Conservation (phyloP, 371 early-diverging fungal genomes). For the Amoeboradix gromovi region DNA sequence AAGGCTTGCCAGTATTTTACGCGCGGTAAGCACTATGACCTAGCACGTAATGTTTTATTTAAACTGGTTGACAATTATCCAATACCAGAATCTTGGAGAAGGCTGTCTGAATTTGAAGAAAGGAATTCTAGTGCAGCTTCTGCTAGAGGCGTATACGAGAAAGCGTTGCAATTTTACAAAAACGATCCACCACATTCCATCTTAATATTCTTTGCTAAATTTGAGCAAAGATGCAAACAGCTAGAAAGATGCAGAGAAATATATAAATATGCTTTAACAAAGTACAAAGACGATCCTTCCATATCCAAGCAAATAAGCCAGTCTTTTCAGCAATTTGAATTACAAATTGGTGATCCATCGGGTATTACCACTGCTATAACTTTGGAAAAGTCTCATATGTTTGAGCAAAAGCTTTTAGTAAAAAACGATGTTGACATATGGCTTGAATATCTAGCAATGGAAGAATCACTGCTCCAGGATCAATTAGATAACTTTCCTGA, state of each 20-base stretch:
- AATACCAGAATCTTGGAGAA: background rate
- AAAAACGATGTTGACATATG: background rate
- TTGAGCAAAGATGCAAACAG: conserved; percentile 63
- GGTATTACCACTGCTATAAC: conserved; percentile 67
- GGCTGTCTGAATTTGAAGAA: background rate
- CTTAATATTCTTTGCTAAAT: conserved; percentile 73
- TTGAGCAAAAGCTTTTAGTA: conserved; percentile 21
- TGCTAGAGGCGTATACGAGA: conserved; percentile 44
- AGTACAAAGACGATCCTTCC: conserved; percentile 29
- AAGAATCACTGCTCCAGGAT: background rate
- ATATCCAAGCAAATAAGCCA: conserved; percentile 32
- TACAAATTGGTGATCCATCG: conserved; percentile 58
- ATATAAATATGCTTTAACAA: conserved; percentile 67
- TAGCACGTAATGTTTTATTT: background rate
- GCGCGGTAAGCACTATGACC: background rate
- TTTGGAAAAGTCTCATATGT: conserved; percentile 52
- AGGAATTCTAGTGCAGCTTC: background rate
- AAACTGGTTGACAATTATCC: background rate
- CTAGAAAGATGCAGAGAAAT: conserved; percentile 73
- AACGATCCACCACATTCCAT: conserved; percentile 43
- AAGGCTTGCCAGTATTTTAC: background rate
- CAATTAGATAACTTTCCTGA: background rate
- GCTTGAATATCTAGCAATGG: conserved; percentile 1
- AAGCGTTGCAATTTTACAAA: conserved; percentile 58
- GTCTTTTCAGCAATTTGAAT: conserved; percentile 88